Percentiles rank a stretch among this genome's conserved stretches.
Conservation (phyloP, 2,329 filamentous ascomycete genomes). For the Paecilomyces sp. region DNA sequence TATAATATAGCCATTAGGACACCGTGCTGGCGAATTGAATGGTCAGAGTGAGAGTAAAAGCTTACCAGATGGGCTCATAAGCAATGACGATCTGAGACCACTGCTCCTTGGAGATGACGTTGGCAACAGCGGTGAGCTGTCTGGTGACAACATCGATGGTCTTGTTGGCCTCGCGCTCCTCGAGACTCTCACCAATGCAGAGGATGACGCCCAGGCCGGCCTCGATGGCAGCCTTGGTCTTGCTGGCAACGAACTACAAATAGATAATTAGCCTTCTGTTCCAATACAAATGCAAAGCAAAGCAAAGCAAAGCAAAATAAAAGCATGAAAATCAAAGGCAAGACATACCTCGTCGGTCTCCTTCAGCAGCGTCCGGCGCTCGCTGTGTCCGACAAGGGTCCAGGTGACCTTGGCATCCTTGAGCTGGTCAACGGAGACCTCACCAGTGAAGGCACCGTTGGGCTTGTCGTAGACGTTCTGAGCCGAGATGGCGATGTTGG, state of each 20-base stretch:
- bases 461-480: conserved; percentile 98
- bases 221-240: conserved; percentile 89
- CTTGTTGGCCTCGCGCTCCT: conserved; percentile 79
- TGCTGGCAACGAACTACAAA: conserved; percentile 66
- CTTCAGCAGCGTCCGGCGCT: conserved; percentile 82
- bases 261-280: conserved; percentile 1
- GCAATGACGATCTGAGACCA: conserved; percentile 95
- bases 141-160: conserved; percentile 66
- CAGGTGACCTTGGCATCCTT: conserved; percentile 83
- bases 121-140: conserved; percentile 76
- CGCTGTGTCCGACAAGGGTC: conserved; percentile 89
- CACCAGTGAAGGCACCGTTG: conserved; percentile 93
- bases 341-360: conserved; percentile 63
- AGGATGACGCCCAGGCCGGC: conserved; percentile 86
- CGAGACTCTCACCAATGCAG: conserved; percentile 93
- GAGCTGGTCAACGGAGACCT: conserved; percentile 88
- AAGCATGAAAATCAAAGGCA: no score
- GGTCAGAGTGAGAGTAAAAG: conserved; percentile 20
- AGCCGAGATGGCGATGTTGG: conserved; percentile 75
- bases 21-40: neutral
- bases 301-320: no score
- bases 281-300: neutral
- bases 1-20: conserved; percentile 14
- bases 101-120: conserved; percentile 60
- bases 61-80: conserved; percentile 98